Base-by-base conservation (phyloP, 1,139 yeast genomes). In the Hemisphaericaspora xylanilytica region DNA sequence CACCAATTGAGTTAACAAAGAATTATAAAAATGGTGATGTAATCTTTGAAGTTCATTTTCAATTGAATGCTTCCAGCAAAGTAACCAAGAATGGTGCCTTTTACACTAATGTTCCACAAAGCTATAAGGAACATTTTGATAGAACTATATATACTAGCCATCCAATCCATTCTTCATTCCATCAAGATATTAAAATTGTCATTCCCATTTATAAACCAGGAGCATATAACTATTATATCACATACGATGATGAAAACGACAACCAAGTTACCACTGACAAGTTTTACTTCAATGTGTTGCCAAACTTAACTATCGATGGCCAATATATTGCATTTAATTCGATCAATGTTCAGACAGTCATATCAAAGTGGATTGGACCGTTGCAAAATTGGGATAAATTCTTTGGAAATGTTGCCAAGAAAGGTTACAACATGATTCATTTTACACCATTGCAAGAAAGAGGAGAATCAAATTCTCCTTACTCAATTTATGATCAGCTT, bases 401-500 rank as follows among this genome's bases (percentile, higher is more conserved):
- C 43, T 84, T 92, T 43, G 56, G 61, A 3, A 74, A 76, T 36
- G 75, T 92, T 32, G 65, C 81, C 13, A 59, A 63, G 8, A 92
- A 92, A 61, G 92, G 94, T 14, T 92, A 90, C 67, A 92, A 92
- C 59, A 87, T 90, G 96, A 69, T 92, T 34, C 98, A 92, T 65
- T 92, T 92, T 58, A 89, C 97, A 2, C 98, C 98, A 0, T 70
- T 92, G 47, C 97, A 90, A 61, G 67, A 81, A 47, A 73, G 97
- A 37, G 98, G 98, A 20, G 82, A 74, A 41, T 86, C 96, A 1
- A 77, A 90, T 58, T 89, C 97, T 7, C 97, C 98, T 0, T 92
- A 90, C 56, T 86, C 96, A 3, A 86, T 92, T 38, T 84, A 67
- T 52, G 97, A 92, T 59, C 97, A 92, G 61, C 73, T 88, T 48